Evolutionary conservation across 805 yeast genomes (phyloP).

Genomic region (Wickerhamomyces chaumierensis): DNA sequence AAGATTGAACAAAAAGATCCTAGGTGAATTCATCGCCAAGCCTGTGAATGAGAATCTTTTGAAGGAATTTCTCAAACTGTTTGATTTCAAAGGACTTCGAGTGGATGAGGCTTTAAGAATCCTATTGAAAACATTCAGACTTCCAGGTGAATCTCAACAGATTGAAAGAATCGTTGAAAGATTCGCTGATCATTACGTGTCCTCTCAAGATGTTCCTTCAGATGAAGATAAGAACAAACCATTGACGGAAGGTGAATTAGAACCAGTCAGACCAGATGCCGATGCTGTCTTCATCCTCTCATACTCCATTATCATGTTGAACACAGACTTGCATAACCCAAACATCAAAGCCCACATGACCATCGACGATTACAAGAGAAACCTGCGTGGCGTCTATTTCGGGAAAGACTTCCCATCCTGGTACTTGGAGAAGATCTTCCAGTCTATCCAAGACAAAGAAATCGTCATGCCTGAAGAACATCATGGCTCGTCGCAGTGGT

Average conservation of each 20-base stretch:
- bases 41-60: conserved; percentile 53
- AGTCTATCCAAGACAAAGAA: conserved; percentile 73
- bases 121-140: conserved; percentile 69
- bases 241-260: conserved; percentile 18
- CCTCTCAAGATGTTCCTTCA: conserved; percentile 30
- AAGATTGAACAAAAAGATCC: conserved; percentile 72
- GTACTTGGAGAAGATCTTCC: conserved; percentile 73
- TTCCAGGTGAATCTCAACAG: conserved; percentile 97
- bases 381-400: conserved; percentile 71
- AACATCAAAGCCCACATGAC: conserved; percentile 89
- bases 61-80: conserved; percentile 49
- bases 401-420: conserved; percentile 73
- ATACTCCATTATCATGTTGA: conserved; percentile 86
- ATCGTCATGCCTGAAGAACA: conserved; percentile 98
- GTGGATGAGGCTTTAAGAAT: conserved; percentile 90
- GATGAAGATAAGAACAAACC: conserved; percentile 4
- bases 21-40: conserved; percentile 82
- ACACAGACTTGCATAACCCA: conserved; percentile 90
- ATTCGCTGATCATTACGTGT: conserved; percentile 73
- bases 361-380: conserved; percentile 66
- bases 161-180: conserved; percentile 85
- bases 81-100: conserved; percentile 68
- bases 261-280: conserved; percentile 57
- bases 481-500: conserved; percentile 84
- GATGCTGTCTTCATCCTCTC: conserved; percentile 87